Percentiles rank a stretch among this genome's conserved stretches.
phyloP scores from a whole-genome alignment of 2,329 filamentous ascomycete species.

The Pleomassaria siparia region DNA sequence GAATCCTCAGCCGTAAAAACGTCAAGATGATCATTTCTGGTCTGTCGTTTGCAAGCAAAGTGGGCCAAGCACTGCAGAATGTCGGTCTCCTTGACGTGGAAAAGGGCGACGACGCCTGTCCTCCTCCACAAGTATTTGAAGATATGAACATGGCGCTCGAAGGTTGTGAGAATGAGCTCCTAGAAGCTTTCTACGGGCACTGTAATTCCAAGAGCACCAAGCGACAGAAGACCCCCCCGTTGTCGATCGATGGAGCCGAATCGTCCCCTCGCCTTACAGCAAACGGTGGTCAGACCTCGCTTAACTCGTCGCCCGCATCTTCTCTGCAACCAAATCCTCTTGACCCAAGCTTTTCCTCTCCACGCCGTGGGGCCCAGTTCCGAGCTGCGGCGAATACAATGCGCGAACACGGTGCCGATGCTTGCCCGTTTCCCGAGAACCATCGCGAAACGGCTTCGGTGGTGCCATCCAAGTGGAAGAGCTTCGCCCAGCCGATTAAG shows the following conservation, averaged over 20 bases:
- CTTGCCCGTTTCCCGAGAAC: slow-evolving; percentile 18
- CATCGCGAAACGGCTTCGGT: slow-evolving; percentile 10
- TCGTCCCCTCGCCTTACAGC: slow-evolving; percentile 7
- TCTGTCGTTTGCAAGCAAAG: slow-evolving; percentile 71
- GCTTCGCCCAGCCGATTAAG: slow-evolving; percentile 85
- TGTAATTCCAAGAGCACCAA: slow-evolving; percentile 31
- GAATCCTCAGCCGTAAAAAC: slow-evolving; percentile 73
- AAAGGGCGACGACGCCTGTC: slow-evolving; percentile 62
- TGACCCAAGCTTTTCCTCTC: slow-evolving; percentile 70
- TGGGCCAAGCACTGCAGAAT: slow-evolving; percentile 77
- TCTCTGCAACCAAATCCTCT: slow-evolving; percentile 33
- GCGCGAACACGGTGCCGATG: slow-evolving; percentile 58
- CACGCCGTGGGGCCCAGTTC: slow-evolving; percentile 74
- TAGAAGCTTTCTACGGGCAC: slow-evolving; percentile 62
- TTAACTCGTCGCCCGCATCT: slow-evolving; percentile 25
- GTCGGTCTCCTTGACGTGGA: slow-evolving; percentile 78
- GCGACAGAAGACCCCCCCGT: slow-evolving; percentile 44
- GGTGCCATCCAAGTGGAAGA: slow-evolving; percentile 67
- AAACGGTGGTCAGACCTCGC: slow-evolving; percentile 15
- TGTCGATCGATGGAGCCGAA: slow-evolving; percentile 30
- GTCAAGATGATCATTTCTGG: slow-evolving; percentile 84
- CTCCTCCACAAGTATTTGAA: slow-evolving; percentile 68
- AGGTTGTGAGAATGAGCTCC: slow-evolving; percentile 89
- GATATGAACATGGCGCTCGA: slow-evolving; percentile 92
- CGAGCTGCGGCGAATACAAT: slow-evolving; percentile 77